Conservation (phyloP, 345 rosid genomes). For the Clausena lansium region DNA sequence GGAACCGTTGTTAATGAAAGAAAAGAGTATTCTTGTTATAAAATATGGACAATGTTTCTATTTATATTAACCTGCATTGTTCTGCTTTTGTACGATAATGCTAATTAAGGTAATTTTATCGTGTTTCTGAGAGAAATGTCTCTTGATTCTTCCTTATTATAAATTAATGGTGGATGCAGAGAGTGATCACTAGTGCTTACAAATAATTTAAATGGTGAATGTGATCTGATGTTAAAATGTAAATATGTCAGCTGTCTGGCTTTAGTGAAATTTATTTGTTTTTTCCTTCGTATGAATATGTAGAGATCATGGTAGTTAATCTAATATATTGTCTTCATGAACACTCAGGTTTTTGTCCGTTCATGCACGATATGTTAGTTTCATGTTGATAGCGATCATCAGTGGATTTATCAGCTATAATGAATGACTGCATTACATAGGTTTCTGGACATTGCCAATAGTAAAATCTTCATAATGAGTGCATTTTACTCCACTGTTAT, state of each 20-base stretch:
- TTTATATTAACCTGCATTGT: not conserved
- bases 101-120: not conserved
- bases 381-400: not conserved
- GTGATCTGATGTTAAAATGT: not conserved
- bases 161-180: not conserved
- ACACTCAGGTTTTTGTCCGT: not conserved
- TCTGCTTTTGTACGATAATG: not conserved
- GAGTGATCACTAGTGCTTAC: not conserved
- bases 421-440: not conserved
- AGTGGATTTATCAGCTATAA: not conserved
- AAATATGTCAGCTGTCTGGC: not conserved
- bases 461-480: not conserved
- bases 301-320: constrained; percentile 1
- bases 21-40: not conserved
- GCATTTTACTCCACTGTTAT: not conserved
- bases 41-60: not conserved
- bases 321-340: not conserved
- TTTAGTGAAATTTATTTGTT: not conserved
- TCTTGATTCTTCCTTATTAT: not conserved
- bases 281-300: not conserved
- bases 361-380: not conserved
- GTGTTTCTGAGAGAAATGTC: not conserved
- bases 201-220: not conserved
- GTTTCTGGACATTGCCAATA: not conserved
- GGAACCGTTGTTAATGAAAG: not conserved